phyloP scores from a whole-genome alignment of 148 eudicot species.

The Dysphania ambrosioides region DNA sequence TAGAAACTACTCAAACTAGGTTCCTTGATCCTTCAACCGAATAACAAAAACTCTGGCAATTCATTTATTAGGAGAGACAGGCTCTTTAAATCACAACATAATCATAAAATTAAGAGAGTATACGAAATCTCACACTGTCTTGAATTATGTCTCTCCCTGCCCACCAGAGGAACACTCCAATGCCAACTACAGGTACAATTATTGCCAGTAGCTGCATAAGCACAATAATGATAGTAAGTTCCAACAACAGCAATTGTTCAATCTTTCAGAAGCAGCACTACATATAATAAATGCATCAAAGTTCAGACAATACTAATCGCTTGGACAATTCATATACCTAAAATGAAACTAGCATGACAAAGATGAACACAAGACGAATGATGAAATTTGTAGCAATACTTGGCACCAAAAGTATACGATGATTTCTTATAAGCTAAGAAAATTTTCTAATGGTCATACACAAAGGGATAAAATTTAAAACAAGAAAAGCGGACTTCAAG shows the following conservation, averaged over 20 bases:
- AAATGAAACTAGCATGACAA: background rate
- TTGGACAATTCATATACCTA: background rate
- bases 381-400: background rate
- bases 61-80: too few species aligned
- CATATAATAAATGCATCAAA: background rate
- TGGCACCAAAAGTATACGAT: background rate
- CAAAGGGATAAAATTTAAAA: background rate
- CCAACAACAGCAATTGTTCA: background rate
- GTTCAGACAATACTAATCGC: background rate
- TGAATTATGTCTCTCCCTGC: slow-evolving; percentile 75
- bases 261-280: background rate
- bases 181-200: slow-evolving; percentile 63
- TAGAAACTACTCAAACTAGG: background rate
- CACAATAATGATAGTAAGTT: slow-evolving; percentile 17
- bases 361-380: background rate
- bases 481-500: background rate
- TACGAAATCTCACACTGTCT: slow-evolving; percentile 61
- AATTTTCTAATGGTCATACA: background rate
- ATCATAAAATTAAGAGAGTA: slow-evolving; percentile 5
- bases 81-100: too few species aligned
- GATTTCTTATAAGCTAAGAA: background rate
- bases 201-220: slow-evolving; percentile 66
- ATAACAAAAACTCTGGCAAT: too few species aligned
- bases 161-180: slow-evolving; percentile 95
- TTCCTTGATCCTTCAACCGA: background rate